Base-by-base conservation (phyloP, 2,329 filamentous ascomycete species). In the Rosellinia necatrix region DNA sequence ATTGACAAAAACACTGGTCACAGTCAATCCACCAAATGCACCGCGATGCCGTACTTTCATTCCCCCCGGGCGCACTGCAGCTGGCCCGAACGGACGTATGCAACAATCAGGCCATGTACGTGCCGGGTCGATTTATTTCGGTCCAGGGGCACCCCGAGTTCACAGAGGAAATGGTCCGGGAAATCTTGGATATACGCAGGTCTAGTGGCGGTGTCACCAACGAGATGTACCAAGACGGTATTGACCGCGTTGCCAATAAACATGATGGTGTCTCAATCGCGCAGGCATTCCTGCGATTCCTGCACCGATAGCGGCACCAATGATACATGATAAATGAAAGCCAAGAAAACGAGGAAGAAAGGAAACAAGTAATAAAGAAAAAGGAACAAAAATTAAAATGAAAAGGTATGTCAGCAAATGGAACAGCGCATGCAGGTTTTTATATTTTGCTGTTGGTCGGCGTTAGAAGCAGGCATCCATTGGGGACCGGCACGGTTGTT, bases 81-180 rank as follows among this genome's bases (percentile, higher is more conserved):
- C 78, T 96, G 2, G 91, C 85, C 2, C 81, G 78, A 35, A 89
- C 88, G 2, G 78, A 81, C 3, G 74, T 79, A 41, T 96, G 91
- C 74, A 75, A 79, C 8, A 85, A 91, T n/a, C 91, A 96, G 72
- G 89, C 86, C 59, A 91, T 96, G 82, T 89, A 94, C 69, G 73
- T 79, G 17, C 82, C 86, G 7, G 77, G 80, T 37, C 80, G 81
- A 30, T 77, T 90, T 58, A 86, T 96, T 58, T 87, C 90, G 0
- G 83, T 96, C 1, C 91, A 96, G 75, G 91, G 91, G 5, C 91
- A 96, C 71, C 92, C 91, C 0, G 92, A 96, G 72, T 94, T 93
- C 70, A 89, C 81, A 3, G 78, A 80, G 56, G 81, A 85, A 13
- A 92, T 96, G 62, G 83, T 92, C 65, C 77, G 75, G 15, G 87